Evolutionary conservation across 2,329 filamentous ascomycete genomes (phyloP).

Genomic region (Nothophaeocryptopus gaeumannii): DNA sequence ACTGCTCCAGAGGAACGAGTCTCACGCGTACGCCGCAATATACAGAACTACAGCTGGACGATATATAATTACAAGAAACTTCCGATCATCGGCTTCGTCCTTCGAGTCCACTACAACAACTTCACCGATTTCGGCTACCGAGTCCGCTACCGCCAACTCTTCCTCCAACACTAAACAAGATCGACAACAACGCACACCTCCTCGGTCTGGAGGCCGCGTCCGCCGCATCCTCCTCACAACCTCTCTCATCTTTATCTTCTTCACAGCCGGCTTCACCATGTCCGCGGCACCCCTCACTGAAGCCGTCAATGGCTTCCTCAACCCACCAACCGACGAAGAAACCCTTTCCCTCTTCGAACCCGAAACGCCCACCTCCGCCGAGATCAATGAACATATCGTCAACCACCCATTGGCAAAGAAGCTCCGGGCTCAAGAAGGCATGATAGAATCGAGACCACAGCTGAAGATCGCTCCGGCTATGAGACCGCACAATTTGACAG

Average conservation of each 20-base stretch:
- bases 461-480: conserved; percentile 74
- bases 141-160: too few species aligned
- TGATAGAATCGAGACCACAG: conserved; percentile 77
- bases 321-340: conserved; percentile 67
- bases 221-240: conserved; percentile 38
- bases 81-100: conserved; percentile 14
- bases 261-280: conserved; percentile 57
- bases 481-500: conserved; percentile 74
- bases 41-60: background rate
- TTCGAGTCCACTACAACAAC: conserved; percentile 2
- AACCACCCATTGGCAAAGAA: conserved; percentile 69
- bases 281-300: conserved; percentile 53
- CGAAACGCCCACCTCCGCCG: conserved; percentile 48
- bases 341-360: conserved; percentile 65
- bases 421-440: conserved; percentile 64
- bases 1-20: background rate
- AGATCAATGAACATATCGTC: conserved; percentile 71
- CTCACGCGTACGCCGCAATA: conserved; percentile 16
- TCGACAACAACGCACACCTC: too few species aligned
- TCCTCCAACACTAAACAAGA: background rate
- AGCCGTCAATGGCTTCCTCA: conserved; percentile 49
- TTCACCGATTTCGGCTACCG: background rate
- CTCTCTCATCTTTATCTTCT: conserved; percentile 48
- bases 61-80: conserved; percentile 11
- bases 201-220: conserved; percentile 5